Conservation (phyloP, 768 basidiomycete genomes). For the Tubosaeta sp. region DNA sequence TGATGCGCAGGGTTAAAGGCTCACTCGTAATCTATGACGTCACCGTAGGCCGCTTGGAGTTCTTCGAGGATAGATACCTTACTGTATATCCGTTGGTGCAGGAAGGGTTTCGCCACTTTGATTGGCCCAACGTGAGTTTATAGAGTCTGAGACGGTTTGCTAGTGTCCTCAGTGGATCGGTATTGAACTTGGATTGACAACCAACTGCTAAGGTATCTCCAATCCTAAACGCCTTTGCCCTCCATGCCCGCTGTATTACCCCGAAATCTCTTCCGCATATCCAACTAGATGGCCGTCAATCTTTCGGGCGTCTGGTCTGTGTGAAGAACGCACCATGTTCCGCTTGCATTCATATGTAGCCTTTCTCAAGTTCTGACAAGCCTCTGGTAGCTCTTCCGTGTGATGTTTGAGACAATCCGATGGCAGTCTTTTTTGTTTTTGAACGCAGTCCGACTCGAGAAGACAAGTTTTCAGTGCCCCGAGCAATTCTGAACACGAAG, state of each 20-base stretch:
- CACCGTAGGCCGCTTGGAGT: conserved; percentile 50
- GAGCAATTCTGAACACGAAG: conserved; percentile 74
- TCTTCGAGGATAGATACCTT: conserved; percentile 57
- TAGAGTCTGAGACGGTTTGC: conserved; percentile 15
- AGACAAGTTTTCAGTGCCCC: conserved; percentile 80
- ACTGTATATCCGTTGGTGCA: conserved; percentile 56
- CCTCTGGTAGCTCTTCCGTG: conserved; percentile 69
- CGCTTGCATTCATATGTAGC: conserved; percentile 90
- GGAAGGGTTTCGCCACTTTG: conserved; percentile 14
- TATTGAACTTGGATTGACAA: too few relatives aligned
- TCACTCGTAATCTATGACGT: conserved; percentile 49
- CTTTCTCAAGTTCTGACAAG: conserved; percentile 73
- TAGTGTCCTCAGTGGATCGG: conserved; percentile 7
- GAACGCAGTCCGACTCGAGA: conserved; percentile 81
- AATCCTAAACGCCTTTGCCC: conserved; percentile 9
- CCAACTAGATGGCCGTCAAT: conserved; percentile 45
- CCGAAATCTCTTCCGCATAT: conserved; percentile 81
- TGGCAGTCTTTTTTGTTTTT: conserved; percentile 72
- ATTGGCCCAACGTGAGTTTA: conserved; percentile 1
- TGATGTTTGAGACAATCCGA: conserved; percentile 82
- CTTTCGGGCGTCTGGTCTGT: neutral
- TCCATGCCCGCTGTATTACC: conserved; percentile 63
- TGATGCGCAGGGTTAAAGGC: neutral
- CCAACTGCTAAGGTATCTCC: neutral
- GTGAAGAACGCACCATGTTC: conserved; percentile 59